Evolutionary conservation across 495 filamentous ascomycete species (phyloP).

Genomic region (Tirmania nivea): DNA sequence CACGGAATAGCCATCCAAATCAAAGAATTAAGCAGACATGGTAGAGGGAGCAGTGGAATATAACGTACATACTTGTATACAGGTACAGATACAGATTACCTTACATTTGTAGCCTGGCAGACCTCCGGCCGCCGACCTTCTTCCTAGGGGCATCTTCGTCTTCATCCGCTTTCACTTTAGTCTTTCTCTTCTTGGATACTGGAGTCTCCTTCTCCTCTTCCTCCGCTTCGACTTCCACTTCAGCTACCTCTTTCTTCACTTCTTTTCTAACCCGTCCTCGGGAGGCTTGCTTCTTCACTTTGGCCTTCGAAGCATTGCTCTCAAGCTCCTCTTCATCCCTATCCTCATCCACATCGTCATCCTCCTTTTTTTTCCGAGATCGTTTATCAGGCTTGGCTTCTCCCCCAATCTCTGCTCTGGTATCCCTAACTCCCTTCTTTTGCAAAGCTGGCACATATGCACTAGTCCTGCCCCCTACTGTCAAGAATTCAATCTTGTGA

Average conservation of each 20-base stretch:
- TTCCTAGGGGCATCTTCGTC: neutral
- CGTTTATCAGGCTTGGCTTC: neutral
- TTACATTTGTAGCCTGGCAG: too few species aligned
- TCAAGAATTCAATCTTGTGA: slow-evolving; percentile 59
- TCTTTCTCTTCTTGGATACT: neutral
- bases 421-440: slow-evolving; percentile 42
- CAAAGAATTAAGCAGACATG: too few species aligned
- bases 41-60: too few species aligned
- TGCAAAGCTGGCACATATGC: slow-evolving; percentile 68
- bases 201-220: neutral
- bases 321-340: too few species aligned
- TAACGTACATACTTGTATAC: too few species aligned
- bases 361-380: neutral
- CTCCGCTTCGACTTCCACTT: neutral
- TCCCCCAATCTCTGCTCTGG: neutral
- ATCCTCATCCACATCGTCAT: too few species aligned
- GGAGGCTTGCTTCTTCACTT: neutral
- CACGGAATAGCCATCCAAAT: too few species aligned
- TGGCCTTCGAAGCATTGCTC: neutral
- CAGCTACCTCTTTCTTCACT: slow-evolving; percentile 14
- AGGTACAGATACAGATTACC: too few species aligned
- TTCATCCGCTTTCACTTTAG: neutral
- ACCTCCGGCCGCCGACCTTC: too few species aligned
- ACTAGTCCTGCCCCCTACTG: slow-evolving; percentile 72
- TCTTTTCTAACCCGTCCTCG: slow-evolving; percentile 18